Evolutionary conservation across 176 grass and related monocot genomes (phyloP), one percentile per base, ranked within the genome.

Genomic region (Zoysia pacifica): DNA sequence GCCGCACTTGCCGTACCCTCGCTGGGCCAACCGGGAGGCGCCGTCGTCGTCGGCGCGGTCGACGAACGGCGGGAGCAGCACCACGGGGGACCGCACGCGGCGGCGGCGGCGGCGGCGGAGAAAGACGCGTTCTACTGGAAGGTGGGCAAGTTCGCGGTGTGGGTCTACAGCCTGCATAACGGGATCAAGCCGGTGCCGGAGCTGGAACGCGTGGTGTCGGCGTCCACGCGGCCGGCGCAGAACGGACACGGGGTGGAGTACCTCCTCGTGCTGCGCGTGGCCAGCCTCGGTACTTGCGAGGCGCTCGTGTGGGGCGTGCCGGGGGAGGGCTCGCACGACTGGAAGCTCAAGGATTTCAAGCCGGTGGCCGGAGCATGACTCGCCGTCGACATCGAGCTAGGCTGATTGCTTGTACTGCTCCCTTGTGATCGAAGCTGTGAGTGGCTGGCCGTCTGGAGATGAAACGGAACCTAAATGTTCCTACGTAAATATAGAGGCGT

Each of bases 321-420:
- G 3, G 19, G 15, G 14, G 42, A 54, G 59, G 76, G 60, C 4
- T 85, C 76, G 1, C 15, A 47, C 46, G 61, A 73, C 48, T 85
- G 83, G 83, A 85, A 85, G 75, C 83, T 85, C 76, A 73, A 65
- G 76, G 47, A 54, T 50, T 85, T 85, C 68, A 14, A 73, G 48
- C 48, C 2, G 16, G 65, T 12, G 7, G 28, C 1, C 11, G 9
- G 75, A 65, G 60, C 75, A 9, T 77, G 19, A 62, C 43, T 18
- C 14, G 28, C 28, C 28, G 28, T 28, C 28, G 28, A 28, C 28
- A 28, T 28, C 28, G 28, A 28, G 28, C 28, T 28, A 28, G 28
- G 28, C 28, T 28, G 28, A 28, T 28, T 28, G 28, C 28, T 28
- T 28, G 28, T 28, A 28, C 28, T 28, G 28, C 28, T 28, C 28